These are phyloP conservation scores for Esteya vermicola DNA, from an alignment of 2,329 filamentous ascomycete species.

Conservation along the genomic window DNA sequence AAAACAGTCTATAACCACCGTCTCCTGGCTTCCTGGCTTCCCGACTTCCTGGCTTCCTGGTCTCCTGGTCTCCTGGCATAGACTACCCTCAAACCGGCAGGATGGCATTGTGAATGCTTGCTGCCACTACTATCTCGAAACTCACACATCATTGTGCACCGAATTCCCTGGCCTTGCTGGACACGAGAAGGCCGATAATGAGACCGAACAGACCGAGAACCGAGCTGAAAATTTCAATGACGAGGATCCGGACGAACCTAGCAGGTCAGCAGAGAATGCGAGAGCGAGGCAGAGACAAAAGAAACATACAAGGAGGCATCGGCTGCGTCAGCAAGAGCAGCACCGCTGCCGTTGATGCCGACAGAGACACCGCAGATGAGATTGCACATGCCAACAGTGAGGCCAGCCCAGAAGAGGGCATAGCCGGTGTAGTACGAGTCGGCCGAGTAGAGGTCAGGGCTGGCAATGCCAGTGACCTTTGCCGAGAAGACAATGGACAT, in stretches of 20 bases:
- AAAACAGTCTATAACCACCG: no score
- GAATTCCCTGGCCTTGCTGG: conserved; percentile 71
- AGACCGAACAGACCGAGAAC: conserved; percentile 92
- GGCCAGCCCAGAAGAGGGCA: conserved; percentile 87
- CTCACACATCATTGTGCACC: conserved; percentile 18
- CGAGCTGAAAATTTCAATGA: conserved; percentile 98
- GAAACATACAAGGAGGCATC: conserved; percentile 68
- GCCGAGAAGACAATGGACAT: conserved; percentile 98
- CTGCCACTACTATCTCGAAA: background rate
- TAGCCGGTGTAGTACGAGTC: conserved; percentile 89
- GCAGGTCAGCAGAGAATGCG: conserved; percentile 7
- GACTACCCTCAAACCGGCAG: no score
- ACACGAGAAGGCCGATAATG: conserved; percentile 83
- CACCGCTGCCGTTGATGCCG: conserved; percentile 95
- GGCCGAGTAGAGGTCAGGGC: conserved; percentile 53
- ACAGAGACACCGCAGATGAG: conserved; percentile 91
- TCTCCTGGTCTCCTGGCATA: background rate
- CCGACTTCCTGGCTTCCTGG: background rate
- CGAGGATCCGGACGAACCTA: conserved; percentile 96
- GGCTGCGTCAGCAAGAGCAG: conserved; percentile 87
- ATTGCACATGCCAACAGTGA: conserved; percentile 94
- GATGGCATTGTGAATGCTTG: background rate
- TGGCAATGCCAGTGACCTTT: conserved; percentile 56
- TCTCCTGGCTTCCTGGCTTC: no score
- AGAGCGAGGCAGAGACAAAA: background rate